Evolutionary conservation across 768 basidiomycete genomes (phyloP), one percentile per base, ranked within the genome.

Genomic region (Pleurotus eryngii): DNA sequence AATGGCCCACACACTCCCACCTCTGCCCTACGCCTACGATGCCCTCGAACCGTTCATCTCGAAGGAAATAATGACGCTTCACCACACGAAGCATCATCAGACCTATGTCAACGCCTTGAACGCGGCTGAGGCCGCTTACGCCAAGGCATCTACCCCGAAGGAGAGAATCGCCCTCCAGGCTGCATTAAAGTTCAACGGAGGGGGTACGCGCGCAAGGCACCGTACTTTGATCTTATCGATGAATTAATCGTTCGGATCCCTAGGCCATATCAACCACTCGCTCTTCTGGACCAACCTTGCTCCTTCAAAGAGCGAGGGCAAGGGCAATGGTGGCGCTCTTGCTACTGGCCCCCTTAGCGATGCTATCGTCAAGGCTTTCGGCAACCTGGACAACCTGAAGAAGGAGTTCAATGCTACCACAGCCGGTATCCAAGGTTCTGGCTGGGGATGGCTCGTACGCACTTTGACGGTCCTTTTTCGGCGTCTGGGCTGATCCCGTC

Each of bases 281-380:
- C 85, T 95, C 58, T 98, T 98, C 82, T 97, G 95, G 95, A 89
- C 84, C 76, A 95, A 95, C 79, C 80, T 97, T 56, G 86, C 92
- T 2, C 90, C 90, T 1, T 65, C 83, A 24, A 69, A 75, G 4
- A 63, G 67, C 14, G 76, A 78, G 63, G 70, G 75, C 62, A 84
- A 83, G 67, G 87, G 86, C 22, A 67, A 63, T 38, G 89, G 89
- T 14, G 89, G 87, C 49, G 68, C 67, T 5, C 76, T 90, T 65
- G 73, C 72, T 38, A 77, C 80, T 3, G 90, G 90, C 18, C 77
- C 83, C 12, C 78, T 94, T 67, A 90, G 87, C 72, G 59, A 71
- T 0, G 85, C 87, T 46, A 85, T 96, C 64, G 68, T 70, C 5
- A 63, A 75, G 18, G 68, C 77, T 35, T 98, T 87, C 64, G 92